These are phyloP conservation scores for Dactylis glomerata DNA, from an alignment of 176 grass and related monocot genomes.

Conservation along the genomic window DNA sequence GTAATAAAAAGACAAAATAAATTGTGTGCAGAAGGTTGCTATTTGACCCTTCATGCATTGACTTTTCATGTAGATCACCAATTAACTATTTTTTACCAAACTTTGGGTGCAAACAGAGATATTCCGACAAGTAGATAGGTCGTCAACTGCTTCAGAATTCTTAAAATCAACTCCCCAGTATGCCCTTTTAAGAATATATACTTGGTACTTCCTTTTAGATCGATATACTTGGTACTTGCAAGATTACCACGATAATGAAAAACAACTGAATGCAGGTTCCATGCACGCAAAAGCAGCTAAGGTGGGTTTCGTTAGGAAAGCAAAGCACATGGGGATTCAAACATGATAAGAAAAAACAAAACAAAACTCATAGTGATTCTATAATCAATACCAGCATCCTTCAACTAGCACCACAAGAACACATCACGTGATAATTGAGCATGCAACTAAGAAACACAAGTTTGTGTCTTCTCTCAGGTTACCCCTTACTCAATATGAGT, in stretches of 20 bases:
- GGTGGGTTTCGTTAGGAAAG: neutral
- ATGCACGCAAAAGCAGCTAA: neutral
- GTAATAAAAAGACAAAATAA: neutral
- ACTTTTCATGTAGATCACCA: neutral
- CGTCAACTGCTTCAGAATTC: neutral
- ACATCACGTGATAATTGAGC: neutral
- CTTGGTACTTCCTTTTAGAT: neutral
- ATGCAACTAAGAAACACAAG: neutral
- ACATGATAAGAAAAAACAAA: constrained; percentile 3
- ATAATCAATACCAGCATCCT: neutral
- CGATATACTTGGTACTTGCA: neutral
- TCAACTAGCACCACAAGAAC: constrained; percentile 6
- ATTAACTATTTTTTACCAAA: neutral
- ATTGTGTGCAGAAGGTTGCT: neutral
- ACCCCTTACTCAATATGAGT: neutral
- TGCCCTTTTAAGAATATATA: neutral
- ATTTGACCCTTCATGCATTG: neutral
- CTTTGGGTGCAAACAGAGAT: neutral
- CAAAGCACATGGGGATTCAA: neutral
- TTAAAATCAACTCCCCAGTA: neutral
- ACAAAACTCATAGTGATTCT: neutral
- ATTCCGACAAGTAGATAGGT: neutral
- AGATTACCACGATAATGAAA: neutral
- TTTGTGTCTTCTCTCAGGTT: neutral
- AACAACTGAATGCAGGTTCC: neutral